Evolutionary conservation across 495 filamentous ascomycete genomes (phyloP), one percentile per base, ranked within the genome.

Genomic region (Talaromyces wortmannii): DNA sequence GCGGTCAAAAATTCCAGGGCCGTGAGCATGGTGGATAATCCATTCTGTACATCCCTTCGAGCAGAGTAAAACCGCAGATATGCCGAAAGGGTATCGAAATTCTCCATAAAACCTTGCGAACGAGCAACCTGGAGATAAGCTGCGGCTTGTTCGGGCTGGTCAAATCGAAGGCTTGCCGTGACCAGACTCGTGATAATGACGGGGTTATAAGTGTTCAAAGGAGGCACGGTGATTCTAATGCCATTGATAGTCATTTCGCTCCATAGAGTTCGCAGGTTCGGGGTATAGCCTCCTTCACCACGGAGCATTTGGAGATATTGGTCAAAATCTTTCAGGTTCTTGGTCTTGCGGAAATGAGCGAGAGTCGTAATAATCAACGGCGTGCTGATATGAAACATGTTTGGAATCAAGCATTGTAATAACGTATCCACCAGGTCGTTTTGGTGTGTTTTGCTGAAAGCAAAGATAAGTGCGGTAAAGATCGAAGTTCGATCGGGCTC

Each of bases 141-240:
- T 31, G 76, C 71, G 12, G 74, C 74, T 61, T 72, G 62, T 13
- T 75, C 65, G 4, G 71, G 72, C 45, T 77, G 74, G 36, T 75
- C 64, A 29, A 77, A 77, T 1, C 71, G 67, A 23, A 77, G 59
- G 12, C 64, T 68, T 12, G 67, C 61, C 6, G 59, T 56, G 12
- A 77, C 75, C 13, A 77, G 52, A 29, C 67, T 60, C 2, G 64
- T 60, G 18, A 67, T 71, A 43, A 72, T 61, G 16, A 77, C 62
- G 2, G 67, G 61, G 48, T 71, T 75, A 46, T 59, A 64, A 18
- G 61, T 64, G 50, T 68, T 58, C 12, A 68, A 53, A 1, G 74
- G 67, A 7, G 74, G 74, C 6, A 70, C 57, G 3, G 70, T 66
- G 5, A 75, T 64, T 15, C 68, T 66, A 29, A 75, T 42, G 0